phyloP scores from a whole-genome alignment of 768 basidiomycete genomes.

The Trametes meyenii region DNA sequence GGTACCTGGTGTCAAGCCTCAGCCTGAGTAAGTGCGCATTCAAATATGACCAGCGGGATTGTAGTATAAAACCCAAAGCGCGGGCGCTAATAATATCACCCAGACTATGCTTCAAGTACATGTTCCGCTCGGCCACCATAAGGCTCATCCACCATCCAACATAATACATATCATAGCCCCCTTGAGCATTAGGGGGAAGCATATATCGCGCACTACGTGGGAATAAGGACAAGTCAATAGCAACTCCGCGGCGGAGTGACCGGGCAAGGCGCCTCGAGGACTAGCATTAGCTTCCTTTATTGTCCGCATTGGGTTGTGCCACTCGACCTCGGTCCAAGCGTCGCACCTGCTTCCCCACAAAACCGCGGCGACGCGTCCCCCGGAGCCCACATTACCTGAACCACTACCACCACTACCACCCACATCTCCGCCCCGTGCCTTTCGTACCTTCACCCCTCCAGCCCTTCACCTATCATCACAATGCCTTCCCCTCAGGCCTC shows the following conservation, averaged over 20 bases:
- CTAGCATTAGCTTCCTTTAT: background rate
- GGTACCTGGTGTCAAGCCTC: no score
- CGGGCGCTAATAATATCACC: no score
- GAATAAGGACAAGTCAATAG: background rate
- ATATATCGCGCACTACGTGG: background rate
- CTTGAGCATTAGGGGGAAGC: background rate
- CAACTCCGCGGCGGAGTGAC: background rate
- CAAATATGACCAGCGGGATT: no score
- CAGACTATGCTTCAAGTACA: no score
- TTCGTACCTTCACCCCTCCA: background rate
- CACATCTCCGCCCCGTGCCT: background rate
- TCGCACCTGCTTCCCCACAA: background rate
- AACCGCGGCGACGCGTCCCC: background rate
- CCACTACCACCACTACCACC: background rate
- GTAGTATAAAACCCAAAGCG: no score
- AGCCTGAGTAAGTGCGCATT: no score
- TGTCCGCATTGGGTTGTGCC: conserved; percentile 5
- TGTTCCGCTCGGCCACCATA: no score
- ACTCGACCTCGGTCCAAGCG: conserved; percentile 10
- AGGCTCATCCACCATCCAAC: no score
- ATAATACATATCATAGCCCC: no score
- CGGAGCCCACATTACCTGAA: background rate
- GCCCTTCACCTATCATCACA: background rate
- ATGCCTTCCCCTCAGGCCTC: conserved; percentile 1
- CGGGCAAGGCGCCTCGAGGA: conserved; percentile 4